These are phyloP conservation scores for Pseudozyma flocculosa DNA, from an alignment of 1,284 basidiomycete species.

Conservation along the genomic window DNA sequence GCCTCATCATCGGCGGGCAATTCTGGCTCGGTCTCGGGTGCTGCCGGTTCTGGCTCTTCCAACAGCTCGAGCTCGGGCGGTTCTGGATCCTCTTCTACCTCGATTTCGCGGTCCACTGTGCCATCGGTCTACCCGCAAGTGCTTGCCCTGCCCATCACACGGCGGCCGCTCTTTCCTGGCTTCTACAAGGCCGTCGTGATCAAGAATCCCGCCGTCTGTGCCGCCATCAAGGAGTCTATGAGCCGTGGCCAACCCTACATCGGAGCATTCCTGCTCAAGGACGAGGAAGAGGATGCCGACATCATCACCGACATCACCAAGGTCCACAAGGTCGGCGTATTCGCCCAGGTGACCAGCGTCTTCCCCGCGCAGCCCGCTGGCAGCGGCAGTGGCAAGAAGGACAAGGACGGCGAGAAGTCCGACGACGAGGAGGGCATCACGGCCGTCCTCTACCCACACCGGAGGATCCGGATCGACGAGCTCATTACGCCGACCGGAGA, in stretches of 20 bases:
- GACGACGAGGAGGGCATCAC: slow-evolving; percentile 75
- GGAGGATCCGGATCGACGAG: slow-evolving; percentile 86
- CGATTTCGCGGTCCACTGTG: slow-evolving; percentile 45
- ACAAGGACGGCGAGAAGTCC: slow-evolving; percentile 66
- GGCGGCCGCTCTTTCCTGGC: slow-evolving; percentile 92
- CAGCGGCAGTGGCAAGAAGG: slow-evolving; percentile 56
- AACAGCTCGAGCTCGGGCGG: slow-evolving; percentile 8
- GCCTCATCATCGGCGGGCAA: slow-evolving; percentile 10
- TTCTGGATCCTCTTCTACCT: slow-evolving; percentile 32
- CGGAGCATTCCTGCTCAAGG: slow-evolving; percentile 95
- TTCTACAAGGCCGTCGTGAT: slow-evolving; percentile 69
- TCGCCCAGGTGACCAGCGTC: slow-evolving; percentile 94
- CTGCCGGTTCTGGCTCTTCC: too few species aligned
- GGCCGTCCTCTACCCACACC: slow-evolving; percentile 91
- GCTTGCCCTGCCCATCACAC: slow-evolving; percentile 90
- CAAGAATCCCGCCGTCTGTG: slow-evolving; percentile 74
- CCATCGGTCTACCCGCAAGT: slow-evolving; percentile 79
- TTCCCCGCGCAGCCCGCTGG: slow-evolving; percentile 63
- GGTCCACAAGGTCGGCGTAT: slow-evolving; percentile 91
- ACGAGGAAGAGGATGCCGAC: slow-evolving; percentile 88
- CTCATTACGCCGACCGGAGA: slow-evolving; percentile 60
- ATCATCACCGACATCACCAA: slow-evolving; percentile 84
- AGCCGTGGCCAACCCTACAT: slow-evolving; percentile 95
- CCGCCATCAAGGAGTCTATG: slow-evolving; percentile 94
- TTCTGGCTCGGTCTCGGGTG: too few species aligned